Base-by-base conservation (phyloP, 2,329 filamentous ascomycete species). In the Microsporum audouinii region DNA sequence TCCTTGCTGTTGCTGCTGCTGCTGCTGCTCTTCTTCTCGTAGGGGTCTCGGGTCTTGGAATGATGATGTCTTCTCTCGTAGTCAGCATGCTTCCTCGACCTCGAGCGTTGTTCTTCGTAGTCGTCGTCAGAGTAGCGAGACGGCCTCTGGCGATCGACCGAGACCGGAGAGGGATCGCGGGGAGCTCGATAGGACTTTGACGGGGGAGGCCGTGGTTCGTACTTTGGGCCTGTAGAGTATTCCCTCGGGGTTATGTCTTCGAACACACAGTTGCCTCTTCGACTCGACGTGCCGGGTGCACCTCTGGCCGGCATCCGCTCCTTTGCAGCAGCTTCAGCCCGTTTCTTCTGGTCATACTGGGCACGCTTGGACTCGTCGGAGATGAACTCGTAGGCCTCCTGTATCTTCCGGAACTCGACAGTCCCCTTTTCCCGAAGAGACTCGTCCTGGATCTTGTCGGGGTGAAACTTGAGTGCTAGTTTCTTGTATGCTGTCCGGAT, bases 321-420 rank as follows among this genome's bases (percentile, higher is more conserved):
- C 49, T 36, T 55, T 10, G 49, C 49, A 55, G 31, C 49, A 8
- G 49, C 33, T 3, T 29, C 33, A 34, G 49, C 49, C 5, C 49
- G 49, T 23, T 34, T 79, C 70, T 86, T 82, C 59, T 90, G 85
- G 74, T 97, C 90, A 73, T 96, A 96, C 66, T 85, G 84, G 62
- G 78, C 75, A 63, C 89, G 81, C 71, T 86, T 84, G 5, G 77
- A 79, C 33, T 92, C 88, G 71, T 96, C 87, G 69, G 84, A 88
- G 63, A 99, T 83, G 34, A 94, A 80, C 75, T 97, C 94, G 75
- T 96, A 99, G 58, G 94, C 91, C 68, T 91, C 84, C 73, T 96
- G 91, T 38, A 97, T 89, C 71, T 85, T 86, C 75, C 96, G 91
- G 70, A 97, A 99, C 74, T 95, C 87, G 67, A 90, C 86, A 68